Conservation (phyloP, 176 grass and related monocot species). For the Urochloa ruziziensis region DNA sequence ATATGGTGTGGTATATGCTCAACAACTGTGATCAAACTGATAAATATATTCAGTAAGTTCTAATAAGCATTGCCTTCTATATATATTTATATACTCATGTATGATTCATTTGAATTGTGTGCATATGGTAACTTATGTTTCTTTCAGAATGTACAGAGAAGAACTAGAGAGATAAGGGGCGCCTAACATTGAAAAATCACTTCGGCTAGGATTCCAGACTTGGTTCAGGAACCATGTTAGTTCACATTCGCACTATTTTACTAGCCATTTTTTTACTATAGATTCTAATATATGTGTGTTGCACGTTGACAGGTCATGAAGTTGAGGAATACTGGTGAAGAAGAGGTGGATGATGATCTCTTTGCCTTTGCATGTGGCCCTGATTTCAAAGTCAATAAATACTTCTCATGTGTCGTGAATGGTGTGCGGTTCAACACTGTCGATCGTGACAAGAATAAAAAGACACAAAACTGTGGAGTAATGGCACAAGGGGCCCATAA, state of each 20-base stretch:
- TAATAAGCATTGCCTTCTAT: neutral
- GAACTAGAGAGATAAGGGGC: neutral
- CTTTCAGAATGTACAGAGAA: neutral
- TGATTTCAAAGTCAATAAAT: neutral
- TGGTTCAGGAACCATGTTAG: constrained; percentile 7
- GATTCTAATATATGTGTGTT: neutral
- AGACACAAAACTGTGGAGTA: neutral
- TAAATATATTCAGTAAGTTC: neutral
- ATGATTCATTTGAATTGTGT: neutral
- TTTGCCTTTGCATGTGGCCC: neutral
- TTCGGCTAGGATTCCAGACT: neutral
- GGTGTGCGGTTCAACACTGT: too few relatives aligned
- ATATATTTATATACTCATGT: too few relatives aligned
- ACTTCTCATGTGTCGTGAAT: constrained; percentile 5
- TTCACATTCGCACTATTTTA: neutral
- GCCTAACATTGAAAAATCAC: neutral
- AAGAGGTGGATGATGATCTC: neutral
- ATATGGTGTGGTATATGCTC: neutral
- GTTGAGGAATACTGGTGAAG: neutral
- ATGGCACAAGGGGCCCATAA: neutral
- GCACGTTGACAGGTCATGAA: neutral
- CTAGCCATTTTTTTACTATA: neutral
- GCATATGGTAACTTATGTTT: neutral
- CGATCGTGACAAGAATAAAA: neutral
- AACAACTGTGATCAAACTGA: neutral